A percentile compares a stretch with the other conserved stretches of the same genome.
Conservation (phyloP, 345 rosid species). For the Rhodamnia argentea region DNA sequence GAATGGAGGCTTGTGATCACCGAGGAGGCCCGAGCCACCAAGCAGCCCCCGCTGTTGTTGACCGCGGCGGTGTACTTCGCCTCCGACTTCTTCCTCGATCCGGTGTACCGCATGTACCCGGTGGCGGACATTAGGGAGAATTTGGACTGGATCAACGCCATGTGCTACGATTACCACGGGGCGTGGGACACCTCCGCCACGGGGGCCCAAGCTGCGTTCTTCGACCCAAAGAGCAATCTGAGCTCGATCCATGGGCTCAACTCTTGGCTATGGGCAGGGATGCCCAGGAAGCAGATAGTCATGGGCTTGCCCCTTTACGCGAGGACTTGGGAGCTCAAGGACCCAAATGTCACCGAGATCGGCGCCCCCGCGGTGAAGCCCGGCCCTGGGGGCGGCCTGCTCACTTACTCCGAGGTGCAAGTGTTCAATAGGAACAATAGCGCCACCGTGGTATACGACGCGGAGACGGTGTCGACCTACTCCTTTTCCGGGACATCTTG, state of each 20-base stretch:
- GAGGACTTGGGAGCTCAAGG: slow-evolving; percentile 39
- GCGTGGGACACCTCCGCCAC: slow-evolving; percentile 27
- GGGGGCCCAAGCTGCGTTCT: slow-evolving; percentile 39
- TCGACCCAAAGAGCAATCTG: slow-evolving; percentile 32
- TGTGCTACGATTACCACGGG: slow-evolving; percentile 52
- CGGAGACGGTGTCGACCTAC: slow-evolving; percentile 27
- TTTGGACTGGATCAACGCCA: slow-evolving; percentile 35
- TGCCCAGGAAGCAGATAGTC: slow-evolving; percentile 17
- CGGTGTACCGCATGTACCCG: slow-evolving; percentile 17
- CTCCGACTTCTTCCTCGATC: slow-evolving; percentile 13
- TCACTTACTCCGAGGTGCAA: slow-evolving; percentile 8
- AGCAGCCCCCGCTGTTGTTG: slow-evolving; percentile 24
- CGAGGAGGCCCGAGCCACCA: slow-evolving; percentile 23
- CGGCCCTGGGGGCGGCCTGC: slow-evolving; percentile 28
- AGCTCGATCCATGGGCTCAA: slow-evolving; percentile 41
- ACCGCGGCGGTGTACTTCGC: slow-evolving; percentile 52
- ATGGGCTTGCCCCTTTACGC: slow-evolving; percentile 55
- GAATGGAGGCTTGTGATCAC: slow-evolving; percentile 34
- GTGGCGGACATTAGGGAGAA: slow-evolving; percentile 12
- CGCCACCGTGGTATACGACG: slow-evolving; percentile 28
- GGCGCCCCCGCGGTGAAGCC: slow-evolving; percentile 21
- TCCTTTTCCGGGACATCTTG: slow-evolving; percentile 24
- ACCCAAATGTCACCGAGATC: slow-evolving; percentile 23
- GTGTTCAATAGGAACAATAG: slow-evolving; percentile 17
- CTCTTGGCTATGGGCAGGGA: slow-evolving; percentile 37